Evolutionary conservation across 2,329 filamentous ascomycete species (phyloP).

Genomic region (Coniosporium tulheliwenetii): DNA sequence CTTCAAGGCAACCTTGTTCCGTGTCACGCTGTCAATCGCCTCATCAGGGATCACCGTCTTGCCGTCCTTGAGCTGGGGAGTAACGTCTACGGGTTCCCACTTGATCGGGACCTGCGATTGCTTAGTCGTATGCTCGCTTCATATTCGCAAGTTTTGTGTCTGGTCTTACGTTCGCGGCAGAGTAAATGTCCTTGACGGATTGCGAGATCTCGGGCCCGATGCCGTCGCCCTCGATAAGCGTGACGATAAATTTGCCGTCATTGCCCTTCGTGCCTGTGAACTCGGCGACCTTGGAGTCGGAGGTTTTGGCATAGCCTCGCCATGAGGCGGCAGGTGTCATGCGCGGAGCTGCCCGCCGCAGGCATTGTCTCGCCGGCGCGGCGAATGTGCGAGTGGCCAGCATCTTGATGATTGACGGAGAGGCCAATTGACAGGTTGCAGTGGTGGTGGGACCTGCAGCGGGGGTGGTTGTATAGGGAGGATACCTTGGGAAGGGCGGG

Average conservation of each 20-base stretch:
- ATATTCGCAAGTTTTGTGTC: conserved; percentile 1
- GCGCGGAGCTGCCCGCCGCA: conserved; percentile 37
- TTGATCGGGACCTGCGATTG: conserved; percentile 63
- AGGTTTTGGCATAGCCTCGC: conserved; percentile 40
- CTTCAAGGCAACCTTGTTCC: conserved; percentile 96
- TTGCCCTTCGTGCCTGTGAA: conserved; percentile 83
- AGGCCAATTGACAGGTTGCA: no score
- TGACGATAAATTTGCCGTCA: conserved; percentile 89
- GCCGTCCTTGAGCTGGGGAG: conserved; percentile 82
- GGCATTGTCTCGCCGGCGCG: conserved; percentile 63
- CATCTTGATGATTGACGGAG: conserved; percentile 41
- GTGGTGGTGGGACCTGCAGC: no score
- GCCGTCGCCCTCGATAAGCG: conserved; percentile 95
- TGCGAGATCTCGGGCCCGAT: conserved; percentile 97
- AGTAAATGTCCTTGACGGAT: conserved; percentile 98
- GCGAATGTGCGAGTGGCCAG: conserved; percentile 66
- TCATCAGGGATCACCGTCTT: conserved; percentile 88
- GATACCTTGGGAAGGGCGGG: no score
- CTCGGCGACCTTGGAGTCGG: conserved; percentile 64
- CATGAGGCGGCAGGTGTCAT: conserved; percentile 8
- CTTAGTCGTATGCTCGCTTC: not conserved
- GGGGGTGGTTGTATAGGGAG: no score
- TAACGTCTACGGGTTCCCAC: conserved; percentile 96
- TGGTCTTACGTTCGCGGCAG: conserved; percentile 66
- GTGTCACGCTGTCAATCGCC: conserved; percentile 83